Conservation (phyloP, 768 basidiomycete species). For the Termitomyces sp. region DNA sequence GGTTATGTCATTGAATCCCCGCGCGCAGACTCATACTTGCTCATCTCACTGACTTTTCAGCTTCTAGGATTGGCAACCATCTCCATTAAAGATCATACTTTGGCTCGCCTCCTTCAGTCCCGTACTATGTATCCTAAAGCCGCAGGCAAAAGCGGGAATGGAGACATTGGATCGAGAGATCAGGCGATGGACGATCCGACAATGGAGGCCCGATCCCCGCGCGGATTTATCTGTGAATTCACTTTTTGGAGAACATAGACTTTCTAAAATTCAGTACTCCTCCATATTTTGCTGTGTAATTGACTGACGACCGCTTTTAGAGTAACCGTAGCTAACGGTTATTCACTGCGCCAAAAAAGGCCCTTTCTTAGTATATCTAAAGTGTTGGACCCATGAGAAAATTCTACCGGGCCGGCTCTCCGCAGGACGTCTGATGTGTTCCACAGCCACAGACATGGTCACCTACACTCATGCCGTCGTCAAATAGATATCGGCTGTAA, state of each 20-base stretch:
- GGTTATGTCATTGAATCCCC: not conserved
- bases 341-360: not conserved
- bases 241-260: not conserved
- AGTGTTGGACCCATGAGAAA: not conserved
- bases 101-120: not conserved
- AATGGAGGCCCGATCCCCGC: not conserved
- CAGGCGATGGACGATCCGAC: not conserved
- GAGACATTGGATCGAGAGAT: conserved; percentile 1
- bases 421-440: not conserved
- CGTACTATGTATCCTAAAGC: not conserved
- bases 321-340: not conserved
- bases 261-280: not conserved
- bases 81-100: not conserved
- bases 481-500: not conserved
- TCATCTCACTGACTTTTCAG: not conserved
- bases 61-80: not conserved
- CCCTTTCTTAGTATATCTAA: not conserved
- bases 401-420: not conserved
- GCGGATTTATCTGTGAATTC: not conserved
- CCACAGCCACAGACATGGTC: conserved; percentile 2
- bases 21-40: not conserved
- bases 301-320: not conserved
- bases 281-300: not conserved
- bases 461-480: not conserved
- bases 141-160: not conserved